A percentile compares a stretch with the other conserved stretches of the same genome.
Evolutionary conservation across 192 early-diverging fungal species (phyloP).

Genomic region (Backusella morwellensis): DNA sequence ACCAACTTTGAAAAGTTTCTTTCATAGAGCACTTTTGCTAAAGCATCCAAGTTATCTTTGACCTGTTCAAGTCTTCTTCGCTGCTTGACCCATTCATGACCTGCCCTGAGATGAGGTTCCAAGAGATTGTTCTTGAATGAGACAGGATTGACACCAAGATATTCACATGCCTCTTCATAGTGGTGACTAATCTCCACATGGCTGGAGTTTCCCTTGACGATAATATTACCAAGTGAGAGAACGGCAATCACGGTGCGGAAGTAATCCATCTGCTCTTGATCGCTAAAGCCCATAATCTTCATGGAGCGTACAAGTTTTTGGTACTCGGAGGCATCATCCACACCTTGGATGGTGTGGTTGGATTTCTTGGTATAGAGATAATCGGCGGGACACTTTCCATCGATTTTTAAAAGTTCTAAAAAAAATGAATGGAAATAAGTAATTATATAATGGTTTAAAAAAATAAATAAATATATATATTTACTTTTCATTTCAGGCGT

Average conservation of each 20-base stretch:
- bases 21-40: constrained; percentile 91
- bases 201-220: constrained; percentile 63
- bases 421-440: neutral
- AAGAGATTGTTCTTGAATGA: constrained; percentile 87
- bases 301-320: constrained; percentile 77
- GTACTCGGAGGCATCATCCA: constrained; percentile 87
- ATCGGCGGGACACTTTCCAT: constrained; percentile 14
- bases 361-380: constrained; percentile 77
- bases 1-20: constrained; percentile 93
- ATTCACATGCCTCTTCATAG: constrained; percentile 89
- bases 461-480: neutral
- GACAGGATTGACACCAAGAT: constrained; percentile 82
- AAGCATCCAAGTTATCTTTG: constrained; percentile 84
- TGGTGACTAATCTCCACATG: constrained; percentile 67
- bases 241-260: constrained; percentile 85
- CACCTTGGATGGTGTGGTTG: constrained; percentile 88
- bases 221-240: constrained; percentile 92
- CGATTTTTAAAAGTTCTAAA: constrained; percentile 7
- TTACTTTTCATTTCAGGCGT: constrained; percentile 68
- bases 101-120: constrained; percentile 90
- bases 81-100: constrained; percentile 94
- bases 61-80: constrained; percentile 85
- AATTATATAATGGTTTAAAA: neutral
- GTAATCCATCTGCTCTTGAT: constrained; percentile 77
- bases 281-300: constrained; percentile 75